phyloP scores from a whole-genome alignment of 2,329 filamentous ascomycete genomes.

The Penicillium rolfsii region DNA sequence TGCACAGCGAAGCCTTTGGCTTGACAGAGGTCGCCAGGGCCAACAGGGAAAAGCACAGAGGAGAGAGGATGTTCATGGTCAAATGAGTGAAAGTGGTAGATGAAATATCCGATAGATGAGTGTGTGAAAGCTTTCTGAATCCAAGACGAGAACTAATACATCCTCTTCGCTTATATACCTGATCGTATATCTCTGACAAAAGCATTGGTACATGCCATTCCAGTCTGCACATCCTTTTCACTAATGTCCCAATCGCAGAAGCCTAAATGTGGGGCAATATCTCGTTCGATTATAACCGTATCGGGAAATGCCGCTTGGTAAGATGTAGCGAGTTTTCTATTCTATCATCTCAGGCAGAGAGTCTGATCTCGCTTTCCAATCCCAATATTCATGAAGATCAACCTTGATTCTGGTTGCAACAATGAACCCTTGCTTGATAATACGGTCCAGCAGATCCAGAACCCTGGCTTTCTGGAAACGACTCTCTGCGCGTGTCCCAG shows the following conservation, averaged over 20 bases:
- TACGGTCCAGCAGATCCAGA: background rate
- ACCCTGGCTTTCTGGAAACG: background rate
- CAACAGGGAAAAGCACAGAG: background rate
- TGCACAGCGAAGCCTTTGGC: background rate
- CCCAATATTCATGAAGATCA: background rate
- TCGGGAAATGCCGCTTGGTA: background rate
- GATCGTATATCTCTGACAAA: background rate
- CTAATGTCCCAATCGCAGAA: background rate
- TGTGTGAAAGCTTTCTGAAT: background rate
- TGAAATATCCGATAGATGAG: too few species aligned
- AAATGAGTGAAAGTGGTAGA: background rate
- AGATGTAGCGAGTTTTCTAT: background rate
- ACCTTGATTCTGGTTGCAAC: background rate
- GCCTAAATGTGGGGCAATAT: background rate
- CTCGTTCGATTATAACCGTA: conserved; percentile 4
- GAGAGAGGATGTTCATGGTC: background rate
- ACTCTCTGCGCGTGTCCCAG: background rate
- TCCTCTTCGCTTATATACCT: background rate
- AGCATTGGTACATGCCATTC: background rate
- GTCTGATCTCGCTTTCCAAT: background rate
- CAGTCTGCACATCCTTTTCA: background rate
- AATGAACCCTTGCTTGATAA: background rate
- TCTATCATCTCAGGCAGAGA: background rate
- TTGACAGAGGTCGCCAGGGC: background rate
- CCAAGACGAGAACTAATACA: background rate